Percentiles rank a stretch among this genome's conserved stretches.
phyloP scores from a whole-genome alignment of 2,329 filamentous ascomycete genomes.

The Fusarium pseudocircinatum region DNA sequence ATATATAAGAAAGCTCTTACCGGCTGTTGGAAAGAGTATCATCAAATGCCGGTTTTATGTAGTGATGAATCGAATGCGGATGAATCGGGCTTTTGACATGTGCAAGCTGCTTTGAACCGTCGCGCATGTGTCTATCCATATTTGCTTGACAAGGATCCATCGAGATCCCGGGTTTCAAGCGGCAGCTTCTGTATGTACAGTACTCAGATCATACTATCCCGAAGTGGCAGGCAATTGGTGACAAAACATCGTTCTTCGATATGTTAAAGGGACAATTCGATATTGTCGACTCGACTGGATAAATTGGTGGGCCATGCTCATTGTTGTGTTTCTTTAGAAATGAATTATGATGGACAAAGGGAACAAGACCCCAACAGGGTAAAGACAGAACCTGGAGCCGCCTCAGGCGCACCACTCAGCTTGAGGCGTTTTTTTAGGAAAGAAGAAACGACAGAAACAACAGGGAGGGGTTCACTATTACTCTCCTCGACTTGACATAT shows the following conservation, averaged over 20 bases:
- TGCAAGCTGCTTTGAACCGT: background rate
- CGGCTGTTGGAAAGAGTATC: background rate
- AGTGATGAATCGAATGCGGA: background rate
- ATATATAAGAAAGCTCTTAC: background rate
- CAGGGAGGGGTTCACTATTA: background rate
- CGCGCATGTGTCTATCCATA: background rate
- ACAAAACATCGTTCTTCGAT: background rate
- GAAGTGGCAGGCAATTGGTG: background rate
- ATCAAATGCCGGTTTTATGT: background rate
- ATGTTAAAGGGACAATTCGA: background rate
- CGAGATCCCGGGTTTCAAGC: constrained; percentile 5
- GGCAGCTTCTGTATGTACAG: background rate
- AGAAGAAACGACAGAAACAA: constrained; percentile 2
- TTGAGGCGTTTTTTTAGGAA: constrained; percentile 6
- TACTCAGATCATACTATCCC: constrained; percentile 21
- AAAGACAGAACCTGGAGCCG: constrained; percentile 16
- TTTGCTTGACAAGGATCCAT: background rate
- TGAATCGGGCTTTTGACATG: constrained; percentile 6
- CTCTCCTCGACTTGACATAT: background rate
- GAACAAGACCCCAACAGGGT: constrained; percentile 25
- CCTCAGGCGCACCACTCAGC: constrained; percentile 43
- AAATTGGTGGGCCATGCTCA: background rate
- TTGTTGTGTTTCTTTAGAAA: background rate
- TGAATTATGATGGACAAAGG: constrained; percentile 35
- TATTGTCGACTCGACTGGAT: background rate